Evolutionary conservation across 192 early-diverging fungal genomes (phyloP), one percentile per base, ranked within the genome.

Genomic region (Entomortierella beljakovae): DNA sequence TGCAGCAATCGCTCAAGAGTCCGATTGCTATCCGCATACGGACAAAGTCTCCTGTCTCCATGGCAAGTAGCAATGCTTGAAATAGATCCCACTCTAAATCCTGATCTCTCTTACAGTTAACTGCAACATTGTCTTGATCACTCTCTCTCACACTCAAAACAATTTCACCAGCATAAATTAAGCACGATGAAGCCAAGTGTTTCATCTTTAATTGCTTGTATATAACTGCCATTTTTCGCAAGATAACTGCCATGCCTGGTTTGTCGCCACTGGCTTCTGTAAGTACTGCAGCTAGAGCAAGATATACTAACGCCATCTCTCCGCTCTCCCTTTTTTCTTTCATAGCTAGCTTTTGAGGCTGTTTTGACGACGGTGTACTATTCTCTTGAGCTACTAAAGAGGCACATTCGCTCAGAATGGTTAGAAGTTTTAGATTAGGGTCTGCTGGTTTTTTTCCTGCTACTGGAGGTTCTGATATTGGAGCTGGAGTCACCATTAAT

Each of bases 21-120:
- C 43, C 6, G 1, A 65, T 54, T 5, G 43, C 53, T 15, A 9
- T 10, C 23, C 55, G 67, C 67, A 79, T 79, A 26, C 75, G 49
- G 22, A 79, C 75, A 57, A 80, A 68, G 50, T 81, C 68, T 0
- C 54, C 80, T 2, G 63, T 58, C 11, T 81, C 80, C 34, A 74
- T 68, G 1, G 80, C 51, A 25, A 68, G 28, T 20, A 81, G 15
- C 28, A 81, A 31, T 10, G 71, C 80, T 35, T 69, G 71, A 20
- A 81, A 57, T 0, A 73, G 28, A 52, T 74, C 70, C 80, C 80
- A 81, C 1, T 48, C 16, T 9, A 26, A 20, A 5, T 18, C 32
- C 13, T 23, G 20, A 2, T 37, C 15, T 34, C 34, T 32, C 2
- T 57, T 33, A 7, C 20, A 13, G 35, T 20, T 18, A 22, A 16